These are phyloP conservation scores for Aethionema arabicum DNA, from an alignment of 345 rosid species.

Conservation along the genomic window DNA sequence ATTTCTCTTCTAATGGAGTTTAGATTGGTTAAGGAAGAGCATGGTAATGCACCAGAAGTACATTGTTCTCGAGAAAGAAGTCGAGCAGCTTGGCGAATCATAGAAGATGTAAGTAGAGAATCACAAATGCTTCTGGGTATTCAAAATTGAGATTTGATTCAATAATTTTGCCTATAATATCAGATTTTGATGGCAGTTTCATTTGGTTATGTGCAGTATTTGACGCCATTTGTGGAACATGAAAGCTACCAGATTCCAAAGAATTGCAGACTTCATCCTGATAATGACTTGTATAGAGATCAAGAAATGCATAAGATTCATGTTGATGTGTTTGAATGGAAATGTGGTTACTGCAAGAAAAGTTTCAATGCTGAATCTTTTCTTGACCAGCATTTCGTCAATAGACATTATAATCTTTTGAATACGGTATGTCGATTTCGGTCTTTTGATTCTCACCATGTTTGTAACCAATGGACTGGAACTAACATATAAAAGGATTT, in stretches of 20 bases:
- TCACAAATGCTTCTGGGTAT: neutral
- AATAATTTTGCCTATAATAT: neutral
- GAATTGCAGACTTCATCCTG: constrained; percentile 78
- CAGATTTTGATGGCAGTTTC: neutral
- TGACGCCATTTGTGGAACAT: constrained; percentile 82
- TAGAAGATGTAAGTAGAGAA: constrained; percentile 61
- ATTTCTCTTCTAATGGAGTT: constrained; percentile 24
- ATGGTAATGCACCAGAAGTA: constrained; percentile 45
- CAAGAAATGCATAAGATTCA: constrained; percentile 89
- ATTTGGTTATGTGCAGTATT: constrained; percentile 49
- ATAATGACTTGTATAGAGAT: constrained; percentile 78
- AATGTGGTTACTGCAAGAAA: constrained; percentile 92
- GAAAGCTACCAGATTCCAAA: constrained; percentile 58
- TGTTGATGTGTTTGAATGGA: constrained; percentile 75
- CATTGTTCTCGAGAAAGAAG: constrained; percentile 96
- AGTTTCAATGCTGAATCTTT: constrained; percentile 77
- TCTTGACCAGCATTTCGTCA: constrained; percentile 82
- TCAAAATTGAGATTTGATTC: neutral
- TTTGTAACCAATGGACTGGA: neutral
- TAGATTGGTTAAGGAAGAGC: constrained; percentile 44
- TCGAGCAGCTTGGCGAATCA: constrained; percentile 74
- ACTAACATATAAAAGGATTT: constrained; percentile 3
- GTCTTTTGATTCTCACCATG: constrained; percentile 1
- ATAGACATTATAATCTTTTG: constrained; percentile 74
- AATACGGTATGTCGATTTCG: constrained; percentile 62